Evolutionary conservation across 768 basidiomycete genomes (phyloP).

Genomic region (Termitomyces sp.): DNA sequence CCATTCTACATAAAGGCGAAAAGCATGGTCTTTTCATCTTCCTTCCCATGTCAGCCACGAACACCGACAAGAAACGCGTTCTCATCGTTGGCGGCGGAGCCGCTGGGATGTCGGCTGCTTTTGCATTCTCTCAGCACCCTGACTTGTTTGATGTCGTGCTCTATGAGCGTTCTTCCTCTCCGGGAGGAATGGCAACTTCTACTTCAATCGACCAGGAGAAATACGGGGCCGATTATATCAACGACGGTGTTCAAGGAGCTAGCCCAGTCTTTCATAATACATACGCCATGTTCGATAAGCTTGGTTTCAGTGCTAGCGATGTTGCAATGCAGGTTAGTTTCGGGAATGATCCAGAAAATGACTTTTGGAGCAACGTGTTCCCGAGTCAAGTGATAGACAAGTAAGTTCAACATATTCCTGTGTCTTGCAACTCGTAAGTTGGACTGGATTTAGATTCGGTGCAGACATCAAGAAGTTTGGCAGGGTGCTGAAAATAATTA

Average conservation of each 20-base stretch:
- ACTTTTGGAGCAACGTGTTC: conserved; percentile 27
- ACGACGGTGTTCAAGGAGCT: conserved; percentile 28
- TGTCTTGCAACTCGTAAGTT: background rate
- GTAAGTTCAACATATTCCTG: conserved; percentile 3
- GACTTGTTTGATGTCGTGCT: conserved; percentile 21
- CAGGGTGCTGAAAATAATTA: conserved; percentile 23
- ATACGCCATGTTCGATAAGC: conserved; percentile 24
- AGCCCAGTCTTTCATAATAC: conserved; percentile 25
- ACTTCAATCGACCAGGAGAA: conserved; percentile 17
- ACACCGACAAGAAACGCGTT: conserved; percentile 15
- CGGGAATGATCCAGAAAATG: conserved; percentile 20
- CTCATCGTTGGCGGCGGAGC: conserved; percentile 26
- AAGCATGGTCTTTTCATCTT: background rate
- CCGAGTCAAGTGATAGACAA: conserved; percentile 24
- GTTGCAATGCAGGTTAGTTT: conserved; percentile 28
- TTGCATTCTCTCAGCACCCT: conserved; percentile 24
- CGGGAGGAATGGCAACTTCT: conserved; percentile 27
- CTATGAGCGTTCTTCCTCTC: conserved; percentile 21
- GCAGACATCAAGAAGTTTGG: conserved; percentile 25
- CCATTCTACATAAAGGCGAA: background rate
- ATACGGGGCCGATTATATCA: conserved; percentile 25
- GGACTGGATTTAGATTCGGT: conserved; percentile 13
- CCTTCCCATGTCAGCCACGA: conserved; percentile 2
- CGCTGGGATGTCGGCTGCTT: conserved; percentile 26
- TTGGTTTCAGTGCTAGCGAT: conserved; percentile 22